Evolutionary conservation across 768 basidiomycete species (phyloP), one percentile per base, ranked within the genome.

Genomic region (Candolleomyces aberdarensis): DNA sequence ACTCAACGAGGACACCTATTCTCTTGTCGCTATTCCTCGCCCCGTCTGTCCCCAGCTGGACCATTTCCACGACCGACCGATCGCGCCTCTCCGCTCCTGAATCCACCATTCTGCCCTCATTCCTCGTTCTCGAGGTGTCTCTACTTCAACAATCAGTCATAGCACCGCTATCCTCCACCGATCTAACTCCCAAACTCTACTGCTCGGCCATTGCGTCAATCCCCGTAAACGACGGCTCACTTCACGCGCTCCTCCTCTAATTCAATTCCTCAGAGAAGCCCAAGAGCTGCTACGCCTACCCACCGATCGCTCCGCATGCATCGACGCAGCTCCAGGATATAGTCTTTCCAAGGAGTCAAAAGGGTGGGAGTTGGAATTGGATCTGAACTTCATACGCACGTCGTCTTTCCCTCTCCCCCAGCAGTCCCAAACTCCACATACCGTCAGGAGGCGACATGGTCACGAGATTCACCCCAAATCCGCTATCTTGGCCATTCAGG

Each of bases 231-330:
- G 59, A 59, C 31, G 57, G 46, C 9, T 70, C 69, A 29, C 58
- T 72, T 26, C 70, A 66, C 51, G 70, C 71, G 17, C 52, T 60
- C 9, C 62, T 72, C 36, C 65, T 66, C 40, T 51, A 66, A 7
- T 57, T 62, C 31, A 64, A 62, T 5, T 57, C 62, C 29, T 4
- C 9, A 4, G 9, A 4, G 32, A 32, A 32, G 9, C 4, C 32
- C 32, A 9, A 32, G 32, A 32, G 9, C 32, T 32, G 4, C 32
- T 32, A 32, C 9, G 13, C 36, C 13, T 51, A 51, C 48, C 47
- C 6, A 62, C 67, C 0, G 52, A 58, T 9, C 15, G 19, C 39
- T 47, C 31, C 1, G 71, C 69, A 3, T 66, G 65, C 56, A 63
- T 70, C 39, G 69, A 72, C 56, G 66, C 67, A 2, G 59, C 62